Base-by-base conservation (phyloP, 768 basidiomycete species). In the Hemileccinum impolitum region DNA sequence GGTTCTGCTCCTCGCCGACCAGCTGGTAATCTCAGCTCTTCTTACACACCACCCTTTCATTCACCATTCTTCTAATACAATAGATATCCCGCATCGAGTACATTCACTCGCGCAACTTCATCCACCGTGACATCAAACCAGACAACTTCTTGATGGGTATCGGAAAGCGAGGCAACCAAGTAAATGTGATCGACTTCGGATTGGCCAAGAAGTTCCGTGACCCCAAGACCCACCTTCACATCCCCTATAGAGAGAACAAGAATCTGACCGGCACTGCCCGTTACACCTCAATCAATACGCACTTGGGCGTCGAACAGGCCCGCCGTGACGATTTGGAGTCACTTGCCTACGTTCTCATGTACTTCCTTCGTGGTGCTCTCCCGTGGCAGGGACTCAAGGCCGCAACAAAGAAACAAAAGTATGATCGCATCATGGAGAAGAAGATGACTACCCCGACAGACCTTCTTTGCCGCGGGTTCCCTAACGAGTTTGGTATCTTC, bases 341-440 rank as follows among this genome's bases (percentile, higher is more conserved):
- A 1, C 87, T 99, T 52, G 95, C 94, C 51, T 99, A 99, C 64
- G 96, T 98, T 19, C 82, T 99, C 59, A 97, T 99, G 95, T 99
- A 99, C 78, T 99, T 99, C 83, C 87, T 99, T 56, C 93, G 95
- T 56, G 96, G 95, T 42, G 87, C 92, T 48, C 82, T 99, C 38
- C 95, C 95, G 28, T 99, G 95, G 95, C 96, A 99, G 71, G 96
- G 96, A 51, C 83, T 99, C 67, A 99, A 99, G 77, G 96, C 96
- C 52, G 95, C 95, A 35, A 99, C 96, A 51, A 99, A 99, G 91
- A 99, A 99, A 83, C 96, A 99, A 80, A 99, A 99, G 77, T 98
- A 98, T 71, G 96, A 98, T 72, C 87, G 96, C 52, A 99, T 99
- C 76, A 99, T 99, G 96, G 96, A 99, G 75, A 99, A 99, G 84